Evolutionary conservation across 1,284 basidiomycete species (phyloP).

Genomic region (Leccinum griseonigrum): DNA sequence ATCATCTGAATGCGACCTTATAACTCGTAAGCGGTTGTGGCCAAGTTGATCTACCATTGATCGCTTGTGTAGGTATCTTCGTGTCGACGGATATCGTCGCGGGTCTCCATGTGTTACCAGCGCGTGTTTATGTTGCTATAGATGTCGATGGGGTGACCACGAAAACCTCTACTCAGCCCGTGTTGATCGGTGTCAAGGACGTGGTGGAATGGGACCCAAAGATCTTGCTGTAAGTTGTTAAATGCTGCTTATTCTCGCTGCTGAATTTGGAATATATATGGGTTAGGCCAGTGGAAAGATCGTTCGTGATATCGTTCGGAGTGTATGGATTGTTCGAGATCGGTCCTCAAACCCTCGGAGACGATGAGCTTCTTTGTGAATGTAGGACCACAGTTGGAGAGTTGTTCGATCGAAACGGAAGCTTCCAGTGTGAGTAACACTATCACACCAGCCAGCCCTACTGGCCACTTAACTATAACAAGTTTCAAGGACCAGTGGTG

Average conservation of each 20-base stretch:
- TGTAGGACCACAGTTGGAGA: conserved; percentile 2
- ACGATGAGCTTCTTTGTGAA: conserved; percentile 1
- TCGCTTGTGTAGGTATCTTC: neutral
- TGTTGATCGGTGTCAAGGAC: neutral
- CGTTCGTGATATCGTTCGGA: neutral
- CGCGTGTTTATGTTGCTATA: neutral
- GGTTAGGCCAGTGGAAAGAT: neutral
- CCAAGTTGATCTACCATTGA: neutral
- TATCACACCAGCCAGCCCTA: neutral
- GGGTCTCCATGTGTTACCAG: neutral
- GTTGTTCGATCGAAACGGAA: neutral
- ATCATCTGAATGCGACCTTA: neutral
- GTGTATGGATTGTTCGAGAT: neutral
- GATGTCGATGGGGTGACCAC: neutral
- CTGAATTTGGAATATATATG: neutral
- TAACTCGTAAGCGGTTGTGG: neutral
- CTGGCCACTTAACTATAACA: neutral
- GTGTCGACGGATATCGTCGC: neutral
- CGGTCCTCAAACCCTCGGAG: neutral
- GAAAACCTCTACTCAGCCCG: conserved; percentile 1
- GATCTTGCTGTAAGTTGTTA: neutral
- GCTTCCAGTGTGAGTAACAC: conserved; percentile 1
- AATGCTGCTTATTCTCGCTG: neutral
- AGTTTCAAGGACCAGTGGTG: neutral
- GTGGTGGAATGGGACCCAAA: neutral